These are phyloP conservation scores for Fusarium devonianum DNA, from an alignment of 2,329 filamentous ascomycete species.

Conservation along the genomic window DNA sequence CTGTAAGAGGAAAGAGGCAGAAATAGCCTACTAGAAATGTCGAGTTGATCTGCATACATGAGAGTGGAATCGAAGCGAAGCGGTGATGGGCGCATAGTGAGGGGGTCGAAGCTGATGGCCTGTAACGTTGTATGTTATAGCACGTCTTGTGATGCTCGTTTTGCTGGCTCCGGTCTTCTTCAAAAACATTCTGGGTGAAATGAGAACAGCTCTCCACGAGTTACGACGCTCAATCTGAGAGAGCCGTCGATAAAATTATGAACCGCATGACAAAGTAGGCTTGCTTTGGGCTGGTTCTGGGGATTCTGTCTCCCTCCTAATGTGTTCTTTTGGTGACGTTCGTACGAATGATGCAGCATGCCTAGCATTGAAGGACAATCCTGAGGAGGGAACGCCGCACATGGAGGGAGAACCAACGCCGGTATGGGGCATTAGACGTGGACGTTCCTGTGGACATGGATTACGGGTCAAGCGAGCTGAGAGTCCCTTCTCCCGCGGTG, in stretches of 20 bases:
- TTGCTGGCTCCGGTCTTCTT: conserved; percentile 8
- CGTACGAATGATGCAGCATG: too few species aligned
- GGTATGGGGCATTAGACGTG: background rate
- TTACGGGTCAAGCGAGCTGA: conserved; percentile 7
- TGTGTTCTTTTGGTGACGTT: too few species aligned
- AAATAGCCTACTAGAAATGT: conserved; percentile 10
- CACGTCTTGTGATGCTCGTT: conserved; percentile 10
- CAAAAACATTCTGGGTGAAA: too few species aligned
- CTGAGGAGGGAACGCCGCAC: background rate
- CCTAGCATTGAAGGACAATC: too few species aligned
- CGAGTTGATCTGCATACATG: conserved; percentile 33
- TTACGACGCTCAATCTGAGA: conserved; percentile 25
- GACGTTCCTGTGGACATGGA: background rate
- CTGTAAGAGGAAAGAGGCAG: conserved; percentile 11
- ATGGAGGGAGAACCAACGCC: background rate
- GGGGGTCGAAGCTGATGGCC: conserved; percentile 33
- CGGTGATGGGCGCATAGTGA: conserved; percentile 21
- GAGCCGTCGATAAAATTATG: conserved; percentile 12
- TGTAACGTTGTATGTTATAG: conserved; percentile 35
- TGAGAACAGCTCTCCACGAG: too few species aligned
- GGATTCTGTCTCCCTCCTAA: conserved; percentile 1
- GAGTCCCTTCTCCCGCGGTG: conserved; percentile 6
- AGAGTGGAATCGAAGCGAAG: conserved; percentile 19
- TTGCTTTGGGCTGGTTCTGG: background rate
- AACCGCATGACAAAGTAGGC: conserved; percentile 10